Conservation (phyloP, 2,329 filamentous ascomycete species). For the Monilinia vaccinii-corymbosi region DNA sequence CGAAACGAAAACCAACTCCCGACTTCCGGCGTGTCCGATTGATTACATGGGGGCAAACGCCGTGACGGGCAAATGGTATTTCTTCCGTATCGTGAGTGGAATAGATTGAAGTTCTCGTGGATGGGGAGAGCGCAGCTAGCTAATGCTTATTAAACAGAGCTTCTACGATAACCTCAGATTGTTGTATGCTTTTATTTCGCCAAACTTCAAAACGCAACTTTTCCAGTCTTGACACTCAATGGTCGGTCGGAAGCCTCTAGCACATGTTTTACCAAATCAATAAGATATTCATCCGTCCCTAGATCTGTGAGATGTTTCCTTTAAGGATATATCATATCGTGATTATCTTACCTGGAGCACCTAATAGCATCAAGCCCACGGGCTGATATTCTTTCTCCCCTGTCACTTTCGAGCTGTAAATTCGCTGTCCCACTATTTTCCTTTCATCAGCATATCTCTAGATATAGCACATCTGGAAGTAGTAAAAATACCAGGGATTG, state of each 20-base stretch:
- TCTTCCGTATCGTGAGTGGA: no score
- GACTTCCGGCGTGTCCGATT: no score
- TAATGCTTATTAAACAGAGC: no score
- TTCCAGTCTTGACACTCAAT: not conserved
- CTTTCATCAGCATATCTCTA: not conserved
- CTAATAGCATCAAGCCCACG: conserved; percentile 16
- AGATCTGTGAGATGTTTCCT: not conserved
- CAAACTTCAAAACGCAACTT: not conserved
- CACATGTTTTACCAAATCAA: not conserved
- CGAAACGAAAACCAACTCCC: no score
- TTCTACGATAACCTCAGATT: no score
- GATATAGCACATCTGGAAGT: rapidly evolving
- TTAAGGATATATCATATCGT: not conserved
- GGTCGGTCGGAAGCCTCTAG: not conserved
- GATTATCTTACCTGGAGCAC: conserved; percentile 11
- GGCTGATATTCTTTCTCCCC: conserved; percentile 13
- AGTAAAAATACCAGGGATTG: conserved; percentile 15
- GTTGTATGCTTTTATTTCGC: not conserved
- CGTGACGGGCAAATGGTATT: no score
- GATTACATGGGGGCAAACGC: no score
- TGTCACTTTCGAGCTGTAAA: conserved; percentile 13
- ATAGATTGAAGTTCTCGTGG: no score
- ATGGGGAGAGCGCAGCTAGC: no score
- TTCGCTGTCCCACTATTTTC: conserved; percentile 13
- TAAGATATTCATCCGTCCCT: conserved; percentile 11